These are phyloP conservation scores for Apiospora malaysiana DNA, from an alignment of 2,329 filamentous ascomycete genomes.

Conservation along the genomic window DNA sequence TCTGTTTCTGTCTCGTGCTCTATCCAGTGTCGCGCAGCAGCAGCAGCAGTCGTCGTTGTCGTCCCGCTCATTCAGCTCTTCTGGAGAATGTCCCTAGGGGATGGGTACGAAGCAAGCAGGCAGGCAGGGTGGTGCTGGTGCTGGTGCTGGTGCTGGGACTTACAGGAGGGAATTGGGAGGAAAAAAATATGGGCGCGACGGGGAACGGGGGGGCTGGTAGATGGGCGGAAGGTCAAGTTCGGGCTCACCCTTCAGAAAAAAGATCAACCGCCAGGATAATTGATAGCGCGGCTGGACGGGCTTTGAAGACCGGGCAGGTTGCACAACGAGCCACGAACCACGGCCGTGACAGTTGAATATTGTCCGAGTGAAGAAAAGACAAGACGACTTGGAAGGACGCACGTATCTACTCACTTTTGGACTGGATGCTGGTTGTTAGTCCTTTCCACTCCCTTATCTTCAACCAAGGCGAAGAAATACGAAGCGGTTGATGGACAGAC, in stretches of 20 bases:
- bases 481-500: neutral
- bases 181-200: conserved; percentile 16
- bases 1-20: conserved; percentile 7
- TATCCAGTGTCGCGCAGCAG: conserved; percentile 9
- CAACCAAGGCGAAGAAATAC: neutral
- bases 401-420: neutral
- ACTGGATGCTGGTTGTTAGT: neutral
- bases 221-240: conserved; percentile 4
- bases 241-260: conserved; percentile 16
- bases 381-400: conserved; percentile 11
- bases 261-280: conserved; percentile 19
- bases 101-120: conserved; percentile 11
- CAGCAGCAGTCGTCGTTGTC: neutral
- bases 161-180: conserved; percentile 18
- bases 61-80: conserved; percentile 19
- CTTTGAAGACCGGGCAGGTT: conserved; percentile 6
- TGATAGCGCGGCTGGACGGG: conserved; percentile 16
- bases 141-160: conserved; percentile 3
- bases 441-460: neutral
- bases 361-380: neutral
- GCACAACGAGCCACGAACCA: conserved; percentile 17
- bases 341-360: conserved; percentile 9
- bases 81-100: conserved; percentile 12
- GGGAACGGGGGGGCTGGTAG: conserved; percentile 17
- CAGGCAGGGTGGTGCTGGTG: conserved; percentile 11